Evolutionary conservation across 371 early-diverging fungal species (phyloP).

Genomic region (Zychaea mexicana): DNA sequence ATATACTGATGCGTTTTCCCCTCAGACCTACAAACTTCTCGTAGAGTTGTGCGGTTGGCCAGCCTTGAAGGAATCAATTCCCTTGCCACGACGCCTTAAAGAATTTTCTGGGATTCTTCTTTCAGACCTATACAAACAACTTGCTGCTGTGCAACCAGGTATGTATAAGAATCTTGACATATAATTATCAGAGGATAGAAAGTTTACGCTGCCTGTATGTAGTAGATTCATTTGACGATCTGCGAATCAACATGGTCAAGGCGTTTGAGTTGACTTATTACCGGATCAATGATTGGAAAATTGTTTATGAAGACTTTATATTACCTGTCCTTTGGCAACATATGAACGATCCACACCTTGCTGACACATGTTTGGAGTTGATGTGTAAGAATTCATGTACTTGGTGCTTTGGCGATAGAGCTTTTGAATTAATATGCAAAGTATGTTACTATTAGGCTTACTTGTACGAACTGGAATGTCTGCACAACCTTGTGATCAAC

Average conservation of each 20-base stretch:
- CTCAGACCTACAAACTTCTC: neutral
- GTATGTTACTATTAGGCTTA: neutral
- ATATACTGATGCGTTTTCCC: neutral
- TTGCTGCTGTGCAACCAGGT: neutral
- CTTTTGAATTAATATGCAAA: neutral
- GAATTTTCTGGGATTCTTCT: neutral
- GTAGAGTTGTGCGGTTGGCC: neutral
- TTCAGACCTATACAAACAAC: neutral
- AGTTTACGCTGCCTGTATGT: neutral
- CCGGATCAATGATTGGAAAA: constrained; percentile 13
- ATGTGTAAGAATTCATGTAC: constrained; percentile 9
- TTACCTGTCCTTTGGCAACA: constrained; percentile 9
- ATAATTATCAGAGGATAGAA: neutral
- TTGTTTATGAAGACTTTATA: constrained; percentile 11
- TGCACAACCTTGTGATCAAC: neutral
- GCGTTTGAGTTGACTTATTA: constrained; percentile 17
- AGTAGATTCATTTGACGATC: neutral
- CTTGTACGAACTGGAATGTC: neutral
- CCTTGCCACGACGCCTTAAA: neutral
- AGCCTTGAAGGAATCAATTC: neutral
- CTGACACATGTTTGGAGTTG: constrained; percentile 14
- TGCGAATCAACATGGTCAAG: constrained; percentile 15
- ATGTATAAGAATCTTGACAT: neutral
- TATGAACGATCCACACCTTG: neutral
- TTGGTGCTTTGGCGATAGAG: neutral